These are phyloP conservation scores for Backusella parvicylindrica DNA, from an alignment of 192 early-diverging fungal species.

Conservation along the genomic window DNA sequence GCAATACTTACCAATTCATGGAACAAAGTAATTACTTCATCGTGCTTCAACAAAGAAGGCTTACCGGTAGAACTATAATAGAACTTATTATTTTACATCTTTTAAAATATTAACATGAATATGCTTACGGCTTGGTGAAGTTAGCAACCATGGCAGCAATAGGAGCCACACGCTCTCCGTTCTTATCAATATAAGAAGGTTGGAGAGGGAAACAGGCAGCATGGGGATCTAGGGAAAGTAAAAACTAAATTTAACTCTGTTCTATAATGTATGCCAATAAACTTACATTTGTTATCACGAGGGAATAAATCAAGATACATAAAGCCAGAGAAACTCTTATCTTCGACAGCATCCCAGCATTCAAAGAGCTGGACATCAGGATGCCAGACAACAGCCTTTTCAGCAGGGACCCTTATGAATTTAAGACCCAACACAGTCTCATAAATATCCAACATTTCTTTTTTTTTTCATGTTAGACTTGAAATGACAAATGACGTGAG, in stretches of 20 bases:
- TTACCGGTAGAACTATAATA: constrained; percentile 48
- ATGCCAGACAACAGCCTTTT: constrained; percentile 65
- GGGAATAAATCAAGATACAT: constrained; percentile 80
- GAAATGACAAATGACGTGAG: background rate
- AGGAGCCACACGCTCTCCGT: constrained; percentile 56
- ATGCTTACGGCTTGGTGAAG: constrained; percentile 56
- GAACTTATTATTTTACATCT: background rate
- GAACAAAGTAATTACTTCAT: constrained; percentile 78
- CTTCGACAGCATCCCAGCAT: constrained; percentile 65
- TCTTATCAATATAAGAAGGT: constrained; percentile 53
- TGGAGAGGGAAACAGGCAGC: constrained; percentile 82
- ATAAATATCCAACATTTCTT: constrained; percentile 74
- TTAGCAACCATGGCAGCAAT: constrained; percentile 73
- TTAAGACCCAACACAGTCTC: constrained; percentile 65
- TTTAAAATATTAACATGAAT: constrained; percentile 29
- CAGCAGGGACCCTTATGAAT: constrained; percentile 58
- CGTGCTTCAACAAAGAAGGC: constrained; percentile 77
- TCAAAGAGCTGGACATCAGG: constrained; percentile 76
- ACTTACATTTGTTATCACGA: constrained; percentile 61
- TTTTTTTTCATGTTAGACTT: constrained; percentile 8
- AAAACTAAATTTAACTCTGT: background rate
- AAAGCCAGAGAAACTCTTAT: constrained; percentile 59
- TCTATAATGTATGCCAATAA: constrained; percentile 2
- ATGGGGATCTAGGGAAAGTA: constrained; percentile 42
- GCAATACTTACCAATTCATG: constrained; percentile 69